phyloP scores from a whole-genome alignment of 164 flowering plant species.

The Aristolochia fimbriata region DNA sequence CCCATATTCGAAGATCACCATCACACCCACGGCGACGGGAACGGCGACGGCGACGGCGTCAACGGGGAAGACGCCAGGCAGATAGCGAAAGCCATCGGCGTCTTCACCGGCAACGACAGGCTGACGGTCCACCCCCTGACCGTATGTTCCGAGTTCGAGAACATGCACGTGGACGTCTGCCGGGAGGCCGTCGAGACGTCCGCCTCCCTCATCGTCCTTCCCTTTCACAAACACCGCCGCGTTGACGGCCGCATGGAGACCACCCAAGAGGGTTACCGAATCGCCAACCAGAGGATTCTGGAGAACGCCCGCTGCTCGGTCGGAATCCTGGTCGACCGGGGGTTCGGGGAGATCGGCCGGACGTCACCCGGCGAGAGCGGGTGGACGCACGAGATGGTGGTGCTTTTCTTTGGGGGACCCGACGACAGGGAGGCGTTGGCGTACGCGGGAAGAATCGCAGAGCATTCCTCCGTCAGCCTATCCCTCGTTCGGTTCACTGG shows the following conservation, averaged over 20 bases:
- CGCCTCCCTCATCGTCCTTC: conserved; percentile 8
- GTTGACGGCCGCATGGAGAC: conserved; percentile 62
- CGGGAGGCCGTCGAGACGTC: conserved; percentile 38
- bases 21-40: no score
- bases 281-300: conserved; percentile 50
- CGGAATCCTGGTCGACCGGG: conserved; percentile 51
- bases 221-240: conserved; percentile 72
- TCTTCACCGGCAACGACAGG: no score
- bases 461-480: conserved; percentile 53
- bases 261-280: conserved; percentile 42
- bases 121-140: not conserved
- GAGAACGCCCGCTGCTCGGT: conserved; percentile 55
- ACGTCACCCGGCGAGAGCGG: conserved; percentile 16
- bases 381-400: conserved; percentile 26
- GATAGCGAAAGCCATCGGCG: no score
- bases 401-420: conserved; percentile 70
- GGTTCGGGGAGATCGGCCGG: conserved; percentile 28
- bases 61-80: no score
- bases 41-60: no score
- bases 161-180: conserved; percentile 27
- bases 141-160: not conserved
- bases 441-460: conserved; percentile 43
- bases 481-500: conserved; percentile 52
- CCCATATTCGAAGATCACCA: no score
- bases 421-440: conserved; percentile 81